These are phyloP conservation scores for Phalaenopsis aphrodite DNA, from an alignment of 106 monocot genomes.

Conservation along the genomic window DNA sequence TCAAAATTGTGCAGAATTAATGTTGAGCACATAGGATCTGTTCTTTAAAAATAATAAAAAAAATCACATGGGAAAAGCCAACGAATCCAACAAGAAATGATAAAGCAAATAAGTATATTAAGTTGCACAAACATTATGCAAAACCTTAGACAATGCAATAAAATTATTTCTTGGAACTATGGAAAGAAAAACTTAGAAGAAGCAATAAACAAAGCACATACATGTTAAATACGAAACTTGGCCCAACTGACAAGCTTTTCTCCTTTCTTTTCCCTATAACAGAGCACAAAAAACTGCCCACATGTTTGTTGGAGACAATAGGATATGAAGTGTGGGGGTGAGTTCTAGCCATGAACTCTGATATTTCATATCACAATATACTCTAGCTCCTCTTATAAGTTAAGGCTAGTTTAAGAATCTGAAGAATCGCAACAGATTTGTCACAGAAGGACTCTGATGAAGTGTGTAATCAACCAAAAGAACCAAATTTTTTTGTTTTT, in stretches of 20 bases:
- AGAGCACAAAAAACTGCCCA: background rate
- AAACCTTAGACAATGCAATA: no score
- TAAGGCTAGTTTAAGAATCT: background rate
- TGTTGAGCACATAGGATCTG: no score
- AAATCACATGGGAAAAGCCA: no score
- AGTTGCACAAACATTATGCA: no score
- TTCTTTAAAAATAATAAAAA: no score
- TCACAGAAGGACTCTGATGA: background rate
- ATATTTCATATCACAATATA: background rate
- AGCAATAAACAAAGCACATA: no score
- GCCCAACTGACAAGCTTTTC: background rate
- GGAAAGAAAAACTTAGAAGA: no score
- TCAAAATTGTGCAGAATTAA: no score
- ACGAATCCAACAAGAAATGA: no score
- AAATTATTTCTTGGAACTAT: no score
- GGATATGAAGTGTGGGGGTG: background rate
- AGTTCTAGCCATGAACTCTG: background rate
- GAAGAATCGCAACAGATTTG: background rate
- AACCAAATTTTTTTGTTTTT: background rate
- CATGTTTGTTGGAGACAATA: background rate
- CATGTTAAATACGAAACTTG: background rate
- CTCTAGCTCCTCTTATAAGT: background rate
- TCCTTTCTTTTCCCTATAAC: background rate
- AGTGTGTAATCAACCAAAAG: background rate
- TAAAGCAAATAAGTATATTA: no score